Percentiles rank a stretch among this genome's conserved stretches.
Conservation (phyloP, 345 rosid genomes). For the Ricinus communis region DNA sequence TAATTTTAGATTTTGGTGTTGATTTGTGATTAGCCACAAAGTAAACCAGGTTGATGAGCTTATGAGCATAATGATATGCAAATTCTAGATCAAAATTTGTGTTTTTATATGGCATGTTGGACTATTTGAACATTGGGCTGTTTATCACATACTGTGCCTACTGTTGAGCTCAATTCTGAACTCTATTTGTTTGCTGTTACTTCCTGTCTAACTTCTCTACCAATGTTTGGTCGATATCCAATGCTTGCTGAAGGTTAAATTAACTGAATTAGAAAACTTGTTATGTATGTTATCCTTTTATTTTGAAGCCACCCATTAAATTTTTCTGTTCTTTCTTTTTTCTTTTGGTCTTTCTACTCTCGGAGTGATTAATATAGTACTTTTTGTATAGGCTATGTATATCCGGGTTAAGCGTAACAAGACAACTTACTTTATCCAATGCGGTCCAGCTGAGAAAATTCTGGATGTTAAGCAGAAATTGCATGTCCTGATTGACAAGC, state of each 20-base stretch:
- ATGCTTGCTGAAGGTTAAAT: not conserved
- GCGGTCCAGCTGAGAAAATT: constrained; percentile 81
- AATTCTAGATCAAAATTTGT: not conserved
- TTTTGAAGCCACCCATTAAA: not conserved
- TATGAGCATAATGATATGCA: not conserved
- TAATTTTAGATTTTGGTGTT: not conserved
- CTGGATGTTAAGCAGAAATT: constrained; percentile 74
- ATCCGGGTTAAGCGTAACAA: constrained; percentile 87
- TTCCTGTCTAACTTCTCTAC: not conserved
- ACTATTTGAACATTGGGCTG: not conserved
- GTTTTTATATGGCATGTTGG: not conserved
- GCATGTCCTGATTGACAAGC: constrained; percentile 59
- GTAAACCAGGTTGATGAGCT: not conserved
- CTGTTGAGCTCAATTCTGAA: not conserved
- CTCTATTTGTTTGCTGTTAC: not conserved
- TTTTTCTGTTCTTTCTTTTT: constrained; percentile 7
- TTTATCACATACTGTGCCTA: not conserved
- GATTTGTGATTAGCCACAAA: not conserved
- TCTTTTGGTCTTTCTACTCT: not conserved
- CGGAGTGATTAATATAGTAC: not conserved
- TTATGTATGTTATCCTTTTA: not conserved
- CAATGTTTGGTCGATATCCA: not conserved
- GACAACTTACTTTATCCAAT: constrained; percentile 81
- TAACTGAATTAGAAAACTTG: not conserved
- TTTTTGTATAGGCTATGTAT: constrained; percentile 68